Base-by-base conservation (phyloP, 495 filamentous ascomycete genomes). In the Ramalina peruviana region DNA sequence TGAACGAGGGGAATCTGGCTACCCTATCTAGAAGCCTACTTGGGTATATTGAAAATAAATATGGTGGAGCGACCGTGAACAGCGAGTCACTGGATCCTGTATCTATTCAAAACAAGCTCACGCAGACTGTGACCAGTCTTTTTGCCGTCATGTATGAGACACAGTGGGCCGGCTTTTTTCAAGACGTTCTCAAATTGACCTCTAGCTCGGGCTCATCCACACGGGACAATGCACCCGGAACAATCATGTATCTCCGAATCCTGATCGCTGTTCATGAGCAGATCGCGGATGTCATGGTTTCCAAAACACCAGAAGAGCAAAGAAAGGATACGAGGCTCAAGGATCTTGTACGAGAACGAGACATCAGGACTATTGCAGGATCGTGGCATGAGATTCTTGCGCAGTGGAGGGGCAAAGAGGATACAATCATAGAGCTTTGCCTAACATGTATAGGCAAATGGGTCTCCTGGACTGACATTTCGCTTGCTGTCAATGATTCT, bases 381-480 rank as follows among this genome's bases (percentile, higher is more conserved):
- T 88, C 88, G 3, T 97, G 92, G 92, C 83, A 88, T 58, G 85
- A 94, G 58, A 84, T 99, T 48, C 70, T 99, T 46, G 75, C 78
- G 5, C 75, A 81, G 55, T 97, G 89, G 79, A 75, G 73, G 50
- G 80, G 80, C 49, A 77, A 76, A 38, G 78, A 93, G 56, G 78
- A 88, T 54, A 60, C 58, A 19, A 72, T 97, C 51, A 72, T 92
- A 19, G 87, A 95, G 65, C 79, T 88, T 73, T 88, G 82, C 54
- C 73, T 99, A 26, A 88, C 82, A 65, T 80, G 86, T 12, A 79
- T 97, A 43, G 87, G 86, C 17, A 85, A 86, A 60, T 99, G 93
- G 93, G 88, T 94, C 42, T 87, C 85, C 72, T 99, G 92, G 92
- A 90, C 89, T 52, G 93, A 97, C 56, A 96, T 99, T 55, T 82